These are phyloP conservation scores for Coriaria nepalensis DNA, from an alignment of 306 rosid species.

Conservation along the genomic window DNA sequence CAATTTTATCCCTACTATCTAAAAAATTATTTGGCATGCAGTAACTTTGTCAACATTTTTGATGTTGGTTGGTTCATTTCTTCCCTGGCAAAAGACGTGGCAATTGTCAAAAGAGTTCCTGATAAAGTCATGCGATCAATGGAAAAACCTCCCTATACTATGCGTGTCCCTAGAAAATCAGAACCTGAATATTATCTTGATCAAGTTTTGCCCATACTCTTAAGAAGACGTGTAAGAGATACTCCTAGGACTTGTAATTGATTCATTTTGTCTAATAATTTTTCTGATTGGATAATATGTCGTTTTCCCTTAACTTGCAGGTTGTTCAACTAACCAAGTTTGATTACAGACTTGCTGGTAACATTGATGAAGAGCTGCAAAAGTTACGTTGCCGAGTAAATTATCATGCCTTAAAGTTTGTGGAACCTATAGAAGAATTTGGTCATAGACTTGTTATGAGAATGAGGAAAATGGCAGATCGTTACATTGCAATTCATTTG, in stretches of 20 bases:
- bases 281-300: no score
- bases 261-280: neutral
- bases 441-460: constrained; percentile 62
- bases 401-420: constrained; percentile 82
- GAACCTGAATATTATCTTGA: constrained; percentile 93
- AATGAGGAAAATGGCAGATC: constrained; percentile 69
- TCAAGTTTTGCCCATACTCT: constrained; percentile 89
- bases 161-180: constrained; percentile 98
- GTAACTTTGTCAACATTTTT: constrained; percentile 74
- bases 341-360: constrained; percentile 87
- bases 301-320: no score
- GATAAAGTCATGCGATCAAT: constrained; percentile 79
- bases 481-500: constrained; percentile 81
- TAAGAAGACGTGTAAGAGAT: constrained; percentile 65
- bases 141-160: constrained; percentile 98
- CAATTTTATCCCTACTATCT: constrained; percentile 7
- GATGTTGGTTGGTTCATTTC: constrained; percentile 82
- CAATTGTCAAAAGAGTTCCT: constrained; percentile 83
- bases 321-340: constrained; percentile 92
- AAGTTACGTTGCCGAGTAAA: constrained; percentile 91
- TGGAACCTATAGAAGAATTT: constrained; percentile 68
- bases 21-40: constrained; percentile 22
- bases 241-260: neutral
- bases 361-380: constrained; percentile 78
- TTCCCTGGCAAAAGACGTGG: constrained; percentile 72